A percentile compares a stretch with the other conserved stretches of the same genome.
Evolutionary conservation across 2,329 filamentous ascomycete genomes (phyloP).

Genomic region (Aspergillus fischeri): DNA sequence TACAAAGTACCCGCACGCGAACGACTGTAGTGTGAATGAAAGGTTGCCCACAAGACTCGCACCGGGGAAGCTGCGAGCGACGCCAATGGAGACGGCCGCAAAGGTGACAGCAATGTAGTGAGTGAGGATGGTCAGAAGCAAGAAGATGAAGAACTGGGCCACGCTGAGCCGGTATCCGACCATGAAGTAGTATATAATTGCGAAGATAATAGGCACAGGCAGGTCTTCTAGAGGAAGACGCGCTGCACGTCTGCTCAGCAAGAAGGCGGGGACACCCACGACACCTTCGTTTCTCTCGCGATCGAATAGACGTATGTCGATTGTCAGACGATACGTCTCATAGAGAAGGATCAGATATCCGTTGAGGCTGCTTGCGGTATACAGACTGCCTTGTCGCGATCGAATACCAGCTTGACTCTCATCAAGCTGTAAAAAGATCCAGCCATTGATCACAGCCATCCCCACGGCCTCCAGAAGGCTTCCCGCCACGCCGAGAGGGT

Average conservation of each 20-base stretch:
- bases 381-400: constrained; percentile 68
- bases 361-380: constrained; percentile 67
- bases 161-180: constrained; percentile 64
- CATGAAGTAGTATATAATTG: constrained; percentile 74
- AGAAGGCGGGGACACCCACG: constrained; percentile 64
- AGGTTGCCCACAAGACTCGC: constrained; percentile 70
- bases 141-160: constrained; percentile 67
- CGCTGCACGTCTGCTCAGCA: constrained; percentile 66
- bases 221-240: constrained; percentile 68
- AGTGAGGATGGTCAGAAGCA: constrained; percentile 62
- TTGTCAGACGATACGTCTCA: constrained; percentile 69
- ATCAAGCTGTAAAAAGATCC: constrained; percentile 65
- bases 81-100: constrained; percentile 63
- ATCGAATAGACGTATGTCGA: constrained; percentile 72
- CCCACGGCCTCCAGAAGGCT: constrained; percentile 65
- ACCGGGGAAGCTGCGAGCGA: constrained; percentile 63
- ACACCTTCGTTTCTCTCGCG: constrained; percentile 70
- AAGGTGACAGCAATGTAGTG: constrained; percentile 72
- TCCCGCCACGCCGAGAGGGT: constrained; percentile 70
- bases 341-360: constrained; percentile 73
- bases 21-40: constrained; percentile 67
- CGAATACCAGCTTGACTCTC: constrained; percentile 67
- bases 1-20: constrained; percentile 74
- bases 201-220: constrained; percentile 67
- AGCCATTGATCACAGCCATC: constrained; percentile 69